phyloP scores from a whole-genome alignment of 23 red algal genomes.

The Chondrus crispus region DNA sequence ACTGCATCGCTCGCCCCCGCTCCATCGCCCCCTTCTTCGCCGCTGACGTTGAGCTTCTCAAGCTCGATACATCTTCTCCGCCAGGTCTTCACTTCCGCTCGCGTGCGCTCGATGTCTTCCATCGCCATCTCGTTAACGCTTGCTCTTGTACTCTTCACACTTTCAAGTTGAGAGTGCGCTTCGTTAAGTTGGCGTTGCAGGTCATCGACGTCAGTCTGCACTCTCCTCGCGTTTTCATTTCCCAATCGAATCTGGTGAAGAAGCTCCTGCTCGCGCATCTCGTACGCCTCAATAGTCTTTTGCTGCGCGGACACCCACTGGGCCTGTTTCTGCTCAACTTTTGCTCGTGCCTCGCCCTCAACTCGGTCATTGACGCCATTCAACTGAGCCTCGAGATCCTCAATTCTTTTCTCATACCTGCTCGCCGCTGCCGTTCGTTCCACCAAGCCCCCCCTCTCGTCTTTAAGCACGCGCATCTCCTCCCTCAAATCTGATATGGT shows the following conservation, averaged over 20 bases:
- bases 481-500: slow-evolving; percentile 2
- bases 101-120: slow-evolving; percentile 54
- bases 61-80: slow-evolving; percentile 21
- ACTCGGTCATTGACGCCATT: background rate
- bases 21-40: background rate
- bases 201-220: slow-evolving; percentile 32
- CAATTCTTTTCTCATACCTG: slow-evolving; percentile 14
- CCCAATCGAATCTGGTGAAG: slow-evolving; percentile 43
- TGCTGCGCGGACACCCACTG: slow-evolving; percentile 51
- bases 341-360: slow-evolving; percentile 8
- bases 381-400: slow-evolving; percentile 56
- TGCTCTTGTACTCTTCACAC: slow-evolving; percentile 24
- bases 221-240: slow-evolving; percentile 7
- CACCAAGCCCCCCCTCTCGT: slow-evolving; percentile 10
- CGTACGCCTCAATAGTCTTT: slow-evolving; percentile 66
- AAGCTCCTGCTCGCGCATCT: slow-evolving; percentile 74
- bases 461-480: slow-evolving; percentile 14
- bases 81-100: slow-evolving; percentile 48
- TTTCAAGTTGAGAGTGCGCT: slow-evolving; percentile 22
- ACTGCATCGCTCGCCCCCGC: background rate
- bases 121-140: slow-evolving; percentile 55
- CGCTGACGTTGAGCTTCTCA: background rate
- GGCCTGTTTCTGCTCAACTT: slow-evolving; percentile 45
- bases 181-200: slow-evolving; percentile 36
- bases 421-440: slow-evolving; percentile 10